Evolutionary conservation across 164 flowering plant species (phyloP).

Genomic region (Umbilicus rupestris): DNA sequence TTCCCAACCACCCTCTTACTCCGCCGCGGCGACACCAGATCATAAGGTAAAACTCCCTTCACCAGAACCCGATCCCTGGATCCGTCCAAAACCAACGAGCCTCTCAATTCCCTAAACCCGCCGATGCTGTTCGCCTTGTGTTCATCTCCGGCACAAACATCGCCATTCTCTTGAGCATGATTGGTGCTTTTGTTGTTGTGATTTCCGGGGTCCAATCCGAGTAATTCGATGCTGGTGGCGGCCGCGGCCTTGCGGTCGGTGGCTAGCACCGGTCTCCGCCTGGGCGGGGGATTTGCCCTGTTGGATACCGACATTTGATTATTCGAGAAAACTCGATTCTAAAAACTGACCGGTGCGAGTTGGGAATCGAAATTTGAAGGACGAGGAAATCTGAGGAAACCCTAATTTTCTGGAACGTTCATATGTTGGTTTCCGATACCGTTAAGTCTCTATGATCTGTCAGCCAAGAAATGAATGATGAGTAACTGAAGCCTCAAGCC

Average conservation of each 20-base stretch:
- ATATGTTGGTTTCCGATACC: too few relatives aligned
- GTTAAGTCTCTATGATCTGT: too few relatives aligned
- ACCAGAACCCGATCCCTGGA: constrained; percentile 23
- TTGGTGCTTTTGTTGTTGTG: not conserved
- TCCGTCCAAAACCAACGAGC: constrained; percentile 22
- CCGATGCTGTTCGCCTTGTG: constrained; percentile 27
- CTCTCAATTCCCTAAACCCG: constrained; percentile 37
- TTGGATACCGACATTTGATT: constrained; percentile 53
- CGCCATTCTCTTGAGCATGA: constrained; percentile 10
- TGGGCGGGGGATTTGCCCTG: constrained; percentile 40
- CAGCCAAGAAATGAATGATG: too few relatives aligned
- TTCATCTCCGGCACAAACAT: not conserved
- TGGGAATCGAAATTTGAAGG: not conserved
- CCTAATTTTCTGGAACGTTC: not conserved
- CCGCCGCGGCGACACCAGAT: constrained; percentile 32
- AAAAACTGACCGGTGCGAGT: not conserved
- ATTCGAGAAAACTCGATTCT: not conserved
- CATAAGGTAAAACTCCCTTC: constrained; percentile 17
- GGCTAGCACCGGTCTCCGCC: constrained; percentile 28
- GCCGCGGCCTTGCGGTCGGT: constrained; percentile 25
- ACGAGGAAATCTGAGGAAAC: not conserved
- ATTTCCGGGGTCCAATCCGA: not conserved
- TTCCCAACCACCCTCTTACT: constrained; percentile 28
- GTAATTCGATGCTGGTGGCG: constrained; percentile 15
- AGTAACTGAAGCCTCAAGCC: too few relatives aligned